A percentile compares a stretch with the other conserved stretches of the same genome.
phyloP scores from a whole-genome alignment of 805 yeast species.

The Saccharomyces mikatae region DNA sequence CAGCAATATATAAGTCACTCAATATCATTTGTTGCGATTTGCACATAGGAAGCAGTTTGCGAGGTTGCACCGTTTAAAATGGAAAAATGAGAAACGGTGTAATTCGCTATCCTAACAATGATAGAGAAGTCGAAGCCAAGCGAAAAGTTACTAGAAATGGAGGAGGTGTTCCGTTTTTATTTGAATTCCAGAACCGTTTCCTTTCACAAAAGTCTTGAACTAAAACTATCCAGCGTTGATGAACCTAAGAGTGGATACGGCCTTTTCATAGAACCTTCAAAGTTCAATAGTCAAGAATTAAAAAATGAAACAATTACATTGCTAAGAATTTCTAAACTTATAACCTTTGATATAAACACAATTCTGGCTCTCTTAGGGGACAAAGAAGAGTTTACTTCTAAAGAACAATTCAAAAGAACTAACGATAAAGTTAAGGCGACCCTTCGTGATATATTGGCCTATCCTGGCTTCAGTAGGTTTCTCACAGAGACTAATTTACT shows the following conservation, averaged over 20 bases:
- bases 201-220: not conserved
- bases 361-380: constrained; percentile 14
- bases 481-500: constrained; percentile 17
- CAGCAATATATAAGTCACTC: not conserved
- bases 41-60: not conserved
- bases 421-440: constrained; percentile 23
- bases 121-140: not conserved
- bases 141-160: not conserved
- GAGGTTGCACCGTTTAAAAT: not conserved
- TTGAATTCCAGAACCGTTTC: not conserved
- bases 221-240: constrained; percentile 17
- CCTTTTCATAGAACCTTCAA: constrained; percentile 9
- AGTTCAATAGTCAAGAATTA: not conserved
- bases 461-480: not conserved
- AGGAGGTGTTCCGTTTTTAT: not conserved
- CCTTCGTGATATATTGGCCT: constrained; percentile 22
- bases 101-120: not conserved
- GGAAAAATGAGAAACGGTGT: not conserved
- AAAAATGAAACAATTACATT: constrained; percentile 24
- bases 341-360: constrained; percentile 29
- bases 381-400: constrained; percentile 16
- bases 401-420: constrained; percentile 22
- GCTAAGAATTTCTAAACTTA: constrained; percentile 32
- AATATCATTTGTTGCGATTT: not conserved
- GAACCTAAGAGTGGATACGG: constrained; percentile 32